These are phyloP conservation scores for Bipolaris cookei DNA, from an alignment of 2,329 filamentous ascomycete genomes.

Conservation along the genomic window DNA sequence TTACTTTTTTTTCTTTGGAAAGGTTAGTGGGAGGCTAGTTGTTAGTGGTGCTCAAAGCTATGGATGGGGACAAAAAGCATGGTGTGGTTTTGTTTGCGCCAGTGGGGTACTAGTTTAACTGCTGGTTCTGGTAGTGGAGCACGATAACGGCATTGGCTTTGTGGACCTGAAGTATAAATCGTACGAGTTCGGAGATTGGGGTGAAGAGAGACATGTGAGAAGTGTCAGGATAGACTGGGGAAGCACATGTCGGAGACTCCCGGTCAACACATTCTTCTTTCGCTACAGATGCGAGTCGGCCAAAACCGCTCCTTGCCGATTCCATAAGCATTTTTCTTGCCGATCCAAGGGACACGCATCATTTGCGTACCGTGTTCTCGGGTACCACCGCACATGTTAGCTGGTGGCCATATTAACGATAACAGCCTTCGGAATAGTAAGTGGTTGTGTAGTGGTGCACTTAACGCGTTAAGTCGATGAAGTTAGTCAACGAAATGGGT, in stretches of 20 bases:
- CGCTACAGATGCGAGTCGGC: not conserved
- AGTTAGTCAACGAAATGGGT: not conserved
- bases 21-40: not conserved
- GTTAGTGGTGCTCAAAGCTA: not conserved
- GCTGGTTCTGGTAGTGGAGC: not conserved
- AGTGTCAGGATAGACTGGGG: not conserved
- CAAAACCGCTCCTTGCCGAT: not conserved
- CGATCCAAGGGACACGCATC: not conserved
- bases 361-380: not conserved
- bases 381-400: not conserved
- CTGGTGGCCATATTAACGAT: not conserved
- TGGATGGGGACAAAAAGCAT: not conserved
- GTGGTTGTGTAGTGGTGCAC: not conserved
- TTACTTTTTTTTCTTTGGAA: not conserved
- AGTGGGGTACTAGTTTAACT: not conserved
- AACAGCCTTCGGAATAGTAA: not conserved
- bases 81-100: not conserved
- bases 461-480: constrained; percentile 1
- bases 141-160: not conserved
- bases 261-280: not conserved
- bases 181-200: not conserved
- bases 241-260: not conserved
- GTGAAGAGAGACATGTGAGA: not conserved
- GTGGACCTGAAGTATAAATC: not conserved
- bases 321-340: not conserved